Evolutionary conservation across 1,284 basidiomycete species (phyloP).

Genomic region (Neonothopanus nambi): DNA sequence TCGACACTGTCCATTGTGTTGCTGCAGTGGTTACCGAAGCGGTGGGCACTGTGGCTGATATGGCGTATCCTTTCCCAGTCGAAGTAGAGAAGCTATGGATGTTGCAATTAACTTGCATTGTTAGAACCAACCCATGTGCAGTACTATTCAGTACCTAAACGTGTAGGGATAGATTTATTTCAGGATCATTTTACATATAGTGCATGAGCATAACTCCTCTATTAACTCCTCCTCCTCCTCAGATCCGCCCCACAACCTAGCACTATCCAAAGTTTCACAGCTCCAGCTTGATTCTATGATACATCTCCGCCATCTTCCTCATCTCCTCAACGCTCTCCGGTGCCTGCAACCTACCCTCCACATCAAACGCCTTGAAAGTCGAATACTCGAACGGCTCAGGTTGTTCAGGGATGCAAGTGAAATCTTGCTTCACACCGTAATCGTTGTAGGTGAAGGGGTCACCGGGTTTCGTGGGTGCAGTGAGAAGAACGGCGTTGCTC

Average conservation of each 20-base stretch:
- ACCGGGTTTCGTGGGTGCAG: constrained; percentile 38
- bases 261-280: constrained; percentile 11
- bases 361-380: constrained; percentile 34
- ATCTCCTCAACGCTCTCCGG: constrained; percentile 40
- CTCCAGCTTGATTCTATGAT: constrained; percentile 40
- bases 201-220: too few species aligned
- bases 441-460: constrained; percentile 48
- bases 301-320: constrained; percentile 42
- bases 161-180: too few species aligned
- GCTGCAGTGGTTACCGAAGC: neutral
- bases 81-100: too few species aligned
- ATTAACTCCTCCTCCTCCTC: too few species aligned
- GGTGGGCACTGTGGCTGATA: neutral
- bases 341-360: constrained; percentile 34
- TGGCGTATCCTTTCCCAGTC: neutral
- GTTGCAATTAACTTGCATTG: too few species aligned
- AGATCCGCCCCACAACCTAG: too few species aligned
- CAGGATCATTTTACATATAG: too few species aligned
- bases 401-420: constrained; percentile 43
- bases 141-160: too few species aligned
- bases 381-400: constrained; percentile 46
- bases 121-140: too few species aligned
- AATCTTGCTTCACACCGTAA: constrained; percentile 49
- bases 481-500: constrained; percentile 53
- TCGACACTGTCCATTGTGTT: neutral